These are phyloP conservation scores for Xylariales sp. DNA, from an alignment of 2,329 filamentous ascomycete genomes.

Conservation along the genomic window DNA sequence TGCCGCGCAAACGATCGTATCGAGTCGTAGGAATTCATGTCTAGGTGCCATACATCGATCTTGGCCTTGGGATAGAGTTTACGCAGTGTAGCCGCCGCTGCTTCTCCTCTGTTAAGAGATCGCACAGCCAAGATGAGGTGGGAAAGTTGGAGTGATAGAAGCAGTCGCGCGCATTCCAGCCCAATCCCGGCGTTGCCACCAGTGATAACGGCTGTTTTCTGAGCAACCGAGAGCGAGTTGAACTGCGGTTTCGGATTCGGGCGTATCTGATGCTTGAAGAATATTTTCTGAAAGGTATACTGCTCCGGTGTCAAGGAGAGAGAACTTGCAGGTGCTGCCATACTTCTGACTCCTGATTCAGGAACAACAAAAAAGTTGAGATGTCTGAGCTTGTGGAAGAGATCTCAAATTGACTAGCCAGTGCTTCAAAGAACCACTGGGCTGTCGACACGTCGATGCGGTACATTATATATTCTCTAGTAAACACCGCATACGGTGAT, in stretches of 20 bases:
- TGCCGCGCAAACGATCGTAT: constrained; percentile 7
- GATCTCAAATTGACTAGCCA: too few species aligned
- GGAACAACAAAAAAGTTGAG: background rate
- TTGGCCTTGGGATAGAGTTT: background rate
- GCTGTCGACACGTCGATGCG: too few species aligned
- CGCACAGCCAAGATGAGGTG: constrained; percentile 11
- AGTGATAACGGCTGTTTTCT: constrained; percentile 11
- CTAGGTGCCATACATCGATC: constrained; percentile 12
- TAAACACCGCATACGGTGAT: too few species aligned
- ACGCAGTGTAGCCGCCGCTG: background rate
- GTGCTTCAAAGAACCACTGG: too few species aligned
- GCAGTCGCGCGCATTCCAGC: constrained; percentile 5
- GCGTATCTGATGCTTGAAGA: constrained; percentile 1
- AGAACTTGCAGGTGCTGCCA: background rate
- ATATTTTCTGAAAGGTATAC: constrained; percentile 1
- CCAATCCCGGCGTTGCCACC: constrained; percentile 12
- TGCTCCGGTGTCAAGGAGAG: constrained; percentile 1
- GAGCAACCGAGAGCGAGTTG: background rate
- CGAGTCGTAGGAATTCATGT: constrained; percentile 9
- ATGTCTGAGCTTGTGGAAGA: background rate
- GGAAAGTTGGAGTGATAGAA: constrained; percentile 7
- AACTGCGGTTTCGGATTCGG: background rate
- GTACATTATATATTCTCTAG: too few species aligned
- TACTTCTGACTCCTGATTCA: background rate
- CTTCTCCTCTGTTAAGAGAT: constrained; percentile 5